Evolutionary conservation across 306 rosid species (phyloP), one percentile per base, ranked within the genome.

Genomic region (Lotus japonicus): DNA sequence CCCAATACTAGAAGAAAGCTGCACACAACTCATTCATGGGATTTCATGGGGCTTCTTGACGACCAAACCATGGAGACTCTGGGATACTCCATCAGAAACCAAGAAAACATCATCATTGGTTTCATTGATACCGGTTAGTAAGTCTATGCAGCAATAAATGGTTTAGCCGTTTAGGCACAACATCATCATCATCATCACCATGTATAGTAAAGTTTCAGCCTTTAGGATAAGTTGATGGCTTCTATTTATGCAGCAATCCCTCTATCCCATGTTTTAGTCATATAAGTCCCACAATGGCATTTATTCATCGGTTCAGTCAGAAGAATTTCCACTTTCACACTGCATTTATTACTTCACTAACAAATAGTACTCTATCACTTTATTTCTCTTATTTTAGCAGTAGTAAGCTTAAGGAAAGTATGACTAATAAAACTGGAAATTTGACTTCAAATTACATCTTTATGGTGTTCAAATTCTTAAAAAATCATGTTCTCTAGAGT

Each of bases 11-110:
- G 80, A 75, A 87, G 95, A 79, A 84, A 48, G 64, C 79, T 90
- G 31, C 96, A 90, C 78, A 90, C 96, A 41, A 90, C 96, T 54
- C 96, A 90, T 80, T 90, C 96, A 7, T 90, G 96, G 96, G 89
- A 87, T 85, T 90, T 90, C 78, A 90, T 90, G 96, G 96, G 96
- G 18, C 91, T 90, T 74, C 36, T 83, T 77, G 89, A 84, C 11
- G 91, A 87, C 44, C 81, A 85, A 72, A 87, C 91, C 31, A 73
- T 85, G 89, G 89, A 83, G 82, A 75, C 81, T 74, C 80, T 84
- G 19, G 96, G 96, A 1, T 90, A 68, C 59, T 82, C 85, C 63
- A 82, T 85, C 50, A 84, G 66, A 71, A 90, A 90, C 79, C 95
- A 90, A 87, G 95, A 81, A 28, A 84, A 90, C 66, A 83, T 90